A percentile compares a stretch with the other conserved stretches of the same genome.
phyloP scores from a whole-genome alignment of 2,329 filamentous ascomycete genomes.

The Botryotinia convoluta region DNA sequence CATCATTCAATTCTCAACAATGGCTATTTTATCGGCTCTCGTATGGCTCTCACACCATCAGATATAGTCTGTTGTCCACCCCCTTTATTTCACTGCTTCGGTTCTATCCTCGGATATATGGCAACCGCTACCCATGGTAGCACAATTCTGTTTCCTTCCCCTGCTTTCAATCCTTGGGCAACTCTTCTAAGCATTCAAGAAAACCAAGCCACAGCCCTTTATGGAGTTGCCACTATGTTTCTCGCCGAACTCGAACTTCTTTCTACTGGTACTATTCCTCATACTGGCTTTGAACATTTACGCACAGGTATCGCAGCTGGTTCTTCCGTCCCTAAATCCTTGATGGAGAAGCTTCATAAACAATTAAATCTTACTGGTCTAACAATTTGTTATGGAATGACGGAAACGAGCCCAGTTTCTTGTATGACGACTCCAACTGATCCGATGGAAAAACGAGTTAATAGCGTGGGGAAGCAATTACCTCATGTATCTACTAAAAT shows the following conservation, averaged over 20 bases:
- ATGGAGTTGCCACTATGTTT: slow-evolving; percentile 95
- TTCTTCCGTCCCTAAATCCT: slow-evolving; percentile 74
- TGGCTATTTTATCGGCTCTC: slow-evolving; percentile 75
- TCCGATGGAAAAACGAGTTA: slow-evolving; percentile 62
- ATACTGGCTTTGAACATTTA: slow-evolving; percentile 59
- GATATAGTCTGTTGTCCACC: slow-evolving; percentile 85
- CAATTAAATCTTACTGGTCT: slow-evolving; percentile 75
- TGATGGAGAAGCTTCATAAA: slow-evolving; percentile 75
- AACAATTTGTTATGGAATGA: slow-evolving; percentile 76
- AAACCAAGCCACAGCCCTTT: slow-evolving; percentile 60
- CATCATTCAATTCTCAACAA: slow-evolving; percentile 93
- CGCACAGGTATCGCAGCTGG: slow-evolving; percentile 92
- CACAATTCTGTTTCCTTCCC: slow-evolving; percentile 78
- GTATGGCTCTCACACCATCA: slow-evolving; percentile 73
- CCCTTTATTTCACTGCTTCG: slow-evolving; percentile 88
- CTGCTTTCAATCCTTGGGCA: slow-evolving; percentile 72
- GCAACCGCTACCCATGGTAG: slow-evolving; percentile 83
- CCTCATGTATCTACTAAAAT: slow-evolving; percentile 80
- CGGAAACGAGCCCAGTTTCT: slow-evolving; percentile 47
- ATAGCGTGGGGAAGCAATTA: slow-evolving; percentile 74
- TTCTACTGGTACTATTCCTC: slow-evolving; percentile 44
- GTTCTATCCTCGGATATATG: slow-evolving; percentile 72
- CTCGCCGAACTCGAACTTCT: slow-evolving; percentile 81
- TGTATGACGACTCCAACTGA: slow-evolving; percentile 69
- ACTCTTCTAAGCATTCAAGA: slow-evolving; percentile 52